These are phyloP conservation scores for Fusarium liriodendri DNA, from an alignment of 2,329 filamentous ascomycete species.

Conservation along the genomic window DNA sequence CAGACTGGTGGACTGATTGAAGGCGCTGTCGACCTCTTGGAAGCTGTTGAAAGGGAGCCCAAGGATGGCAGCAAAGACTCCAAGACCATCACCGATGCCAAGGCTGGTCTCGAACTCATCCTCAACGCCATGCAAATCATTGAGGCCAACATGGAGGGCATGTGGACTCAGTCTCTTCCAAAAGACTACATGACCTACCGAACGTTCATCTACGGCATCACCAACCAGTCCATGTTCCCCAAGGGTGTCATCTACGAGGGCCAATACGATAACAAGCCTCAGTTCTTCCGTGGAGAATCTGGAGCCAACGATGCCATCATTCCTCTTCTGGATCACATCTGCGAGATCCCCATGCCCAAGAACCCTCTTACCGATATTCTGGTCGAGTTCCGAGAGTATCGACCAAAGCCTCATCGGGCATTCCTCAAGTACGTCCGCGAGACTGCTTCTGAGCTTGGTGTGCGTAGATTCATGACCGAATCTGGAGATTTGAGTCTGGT, in stretches of 20 bases:
- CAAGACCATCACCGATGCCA: constrained; percentile 60
- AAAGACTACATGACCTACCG: constrained; percentile 89
- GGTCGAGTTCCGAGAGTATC: constrained; percentile 87
- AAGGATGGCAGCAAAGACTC: not conserved
- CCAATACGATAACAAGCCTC: constrained; percentile 74
- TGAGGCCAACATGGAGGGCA: constrained; percentile 84
- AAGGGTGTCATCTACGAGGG: constrained; percentile 91
- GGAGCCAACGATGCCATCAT: constrained; percentile 97
- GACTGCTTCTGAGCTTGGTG: constrained; percentile 59
- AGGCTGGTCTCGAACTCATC: constrained; percentile 71
- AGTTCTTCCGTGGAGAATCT: constrained; percentile 90
- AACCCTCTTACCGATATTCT: constrained; percentile 92
- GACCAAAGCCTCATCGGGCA: constrained; percentile 87
- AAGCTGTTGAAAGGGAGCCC: constrained; percentile 15
- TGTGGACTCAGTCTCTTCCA: constrained; percentile 92
- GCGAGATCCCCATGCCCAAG: constrained; percentile 86
- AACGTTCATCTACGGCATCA: constrained; percentile 97
- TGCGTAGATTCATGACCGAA: constrained; percentile 63
- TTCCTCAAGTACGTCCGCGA: constrained; percentile 80
- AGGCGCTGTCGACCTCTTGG: constrained; percentile 76
- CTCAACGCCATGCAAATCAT: constrained; percentile 72
- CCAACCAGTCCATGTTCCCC: constrained; percentile 93
- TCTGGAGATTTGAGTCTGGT: constrained; percentile 56
- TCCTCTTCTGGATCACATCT: constrained; percentile 87
- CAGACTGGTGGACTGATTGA: constrained; percentile 83